phyloP scores from a whole-genome alignment of 148 eudicot species.

The Linanthus parryae region DNA sequence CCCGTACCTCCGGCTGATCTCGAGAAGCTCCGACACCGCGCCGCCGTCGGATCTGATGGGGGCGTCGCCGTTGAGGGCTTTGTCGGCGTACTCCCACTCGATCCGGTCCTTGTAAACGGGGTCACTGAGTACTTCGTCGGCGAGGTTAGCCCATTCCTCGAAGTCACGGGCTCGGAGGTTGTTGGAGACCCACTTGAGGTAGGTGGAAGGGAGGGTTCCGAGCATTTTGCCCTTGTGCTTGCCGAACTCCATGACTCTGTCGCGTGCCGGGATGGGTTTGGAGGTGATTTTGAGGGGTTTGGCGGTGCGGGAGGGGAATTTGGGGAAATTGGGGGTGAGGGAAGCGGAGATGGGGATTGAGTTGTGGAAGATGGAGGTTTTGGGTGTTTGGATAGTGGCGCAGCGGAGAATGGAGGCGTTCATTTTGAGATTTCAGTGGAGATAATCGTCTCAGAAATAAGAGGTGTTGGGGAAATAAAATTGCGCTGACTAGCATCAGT shows the following conservation, averaged over 20 bases:
- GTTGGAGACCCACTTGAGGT: constrained; percentile 69
- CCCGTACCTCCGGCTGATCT: constrained; percentile 61
- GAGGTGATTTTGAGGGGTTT: too few relatives aligned
- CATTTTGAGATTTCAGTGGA: too few relatives aligned
- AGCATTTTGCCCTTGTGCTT: constrained; percentile 73
- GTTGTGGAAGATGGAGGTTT: too few relatives aligned
- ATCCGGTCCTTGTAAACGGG: constrained; percentile 69
- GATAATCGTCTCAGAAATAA: too few relatives aligned
- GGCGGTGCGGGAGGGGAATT: too few relatives aligned
- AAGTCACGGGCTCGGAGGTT: constrained; percentile 53
- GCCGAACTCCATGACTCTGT: constrained; percentile 65
- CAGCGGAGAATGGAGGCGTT: too few relatives aligned
- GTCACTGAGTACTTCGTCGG: constrained; percentile 66
- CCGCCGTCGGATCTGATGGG: background rate
- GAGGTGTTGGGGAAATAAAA: too few relatives aligned
- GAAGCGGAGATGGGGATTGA: too few relatives aligned
- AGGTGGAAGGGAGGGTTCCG: constrained; percentile 61
- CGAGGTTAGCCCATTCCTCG: constrained; percentile 55
- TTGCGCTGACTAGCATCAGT: background rate
- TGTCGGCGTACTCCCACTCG: constrained; percentile 83
- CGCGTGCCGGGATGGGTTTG: too few relatives aligned
- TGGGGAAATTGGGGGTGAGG: too few relatives aligned
- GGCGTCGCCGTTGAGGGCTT: constrained; percentile 36
- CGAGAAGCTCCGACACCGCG: constrained; percentile 42
- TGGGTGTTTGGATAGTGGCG: too few relatives aligned